Conservation (phyloP, 192 early-diverging fungal genomes). For the Rhizophagus clarus region DNA sequence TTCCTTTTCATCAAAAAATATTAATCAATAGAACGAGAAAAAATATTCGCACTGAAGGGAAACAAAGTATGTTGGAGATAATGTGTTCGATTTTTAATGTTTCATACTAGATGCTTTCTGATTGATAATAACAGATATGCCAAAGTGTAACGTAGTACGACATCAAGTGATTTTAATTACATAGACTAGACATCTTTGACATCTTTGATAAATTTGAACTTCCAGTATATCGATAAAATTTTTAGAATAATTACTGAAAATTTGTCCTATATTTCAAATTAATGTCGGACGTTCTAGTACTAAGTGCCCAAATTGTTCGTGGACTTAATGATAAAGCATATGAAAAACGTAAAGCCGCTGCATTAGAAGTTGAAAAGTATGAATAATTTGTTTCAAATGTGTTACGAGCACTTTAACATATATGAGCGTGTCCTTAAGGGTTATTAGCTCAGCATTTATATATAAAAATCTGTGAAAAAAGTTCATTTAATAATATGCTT, state of each 20-base stretch:
- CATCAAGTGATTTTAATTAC: not conserved
- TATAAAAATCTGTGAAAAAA: no score
- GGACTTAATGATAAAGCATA: conserved; percentile 89
- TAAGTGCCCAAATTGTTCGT: conserved; percentile 60
- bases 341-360: conserved; percentile 91
- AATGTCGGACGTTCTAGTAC: conserved; percentile 20
- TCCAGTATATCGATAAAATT: not conserved
- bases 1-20: no score
- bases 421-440: not conserved
- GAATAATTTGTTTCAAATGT: not conserved
- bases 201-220: not conserved
- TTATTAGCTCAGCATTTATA: no score
- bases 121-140: no score
- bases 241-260: not conserved
- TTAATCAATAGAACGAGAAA: no score
- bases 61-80: no score
- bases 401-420: not conserved
- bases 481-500: not conserved
- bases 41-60: no score
- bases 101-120: no score
- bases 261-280: not conserved
- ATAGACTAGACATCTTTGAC: not conserved
- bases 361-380: conserved; percentile 87
- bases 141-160: not conserved
- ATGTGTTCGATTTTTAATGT: no score